Percentiles rank a stretch among this genome's conserved stretches.
These are phyloP conservation scores for Aspergillus saccharolyticus DNA, from an alignment of 495 filamentous ascomycete genomes.

Conservation along the genomic window DNA sequence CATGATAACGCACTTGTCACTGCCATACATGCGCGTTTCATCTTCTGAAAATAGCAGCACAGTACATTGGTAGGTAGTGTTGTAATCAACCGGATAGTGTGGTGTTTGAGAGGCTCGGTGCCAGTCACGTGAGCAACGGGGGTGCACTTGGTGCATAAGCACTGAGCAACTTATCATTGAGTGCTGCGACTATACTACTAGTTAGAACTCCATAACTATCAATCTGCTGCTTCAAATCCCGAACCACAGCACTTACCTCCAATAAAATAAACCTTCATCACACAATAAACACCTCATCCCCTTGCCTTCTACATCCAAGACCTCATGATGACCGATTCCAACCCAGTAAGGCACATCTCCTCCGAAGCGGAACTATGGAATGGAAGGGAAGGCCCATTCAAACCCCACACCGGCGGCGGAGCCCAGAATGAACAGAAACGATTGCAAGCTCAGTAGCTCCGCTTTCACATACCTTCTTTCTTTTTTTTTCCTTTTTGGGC, in stretches of 20 bases:
- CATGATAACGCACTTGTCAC: too few species aligned
- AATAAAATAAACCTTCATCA: neutral
- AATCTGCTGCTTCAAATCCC: too few species aligned
- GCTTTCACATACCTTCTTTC: slow-evolving; percentile 12
- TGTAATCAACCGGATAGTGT: too few species aligned
- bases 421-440: slow-evolving; percentile 1
- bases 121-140: too few species aligned
- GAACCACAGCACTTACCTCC: neutral
- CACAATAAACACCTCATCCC: neutral
- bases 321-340: slow-evolving; percentile 9
- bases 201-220: too few species aligned
- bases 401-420: slow-evolving; percentile 10
- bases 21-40: too few species aligned
- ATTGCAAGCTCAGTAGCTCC: neutral
- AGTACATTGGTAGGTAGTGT: too few species aligned
- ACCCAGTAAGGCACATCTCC: slow-evolving; percentile 6
- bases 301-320: neutral
- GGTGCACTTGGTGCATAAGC: too few species aligned
- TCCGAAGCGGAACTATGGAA: neutral
- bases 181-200: too few species aligned
- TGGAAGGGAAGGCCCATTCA: neutral
- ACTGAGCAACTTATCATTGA: too few species aligned
- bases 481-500: neutral
- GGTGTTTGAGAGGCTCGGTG: too few species aligned
- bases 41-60: too few species aligned